These are phyloP conservation scores for Haplosporangium sp. DNA, from an alignment of 371 early-diverging fungal species.

Conservation along the genomic window DNA sequence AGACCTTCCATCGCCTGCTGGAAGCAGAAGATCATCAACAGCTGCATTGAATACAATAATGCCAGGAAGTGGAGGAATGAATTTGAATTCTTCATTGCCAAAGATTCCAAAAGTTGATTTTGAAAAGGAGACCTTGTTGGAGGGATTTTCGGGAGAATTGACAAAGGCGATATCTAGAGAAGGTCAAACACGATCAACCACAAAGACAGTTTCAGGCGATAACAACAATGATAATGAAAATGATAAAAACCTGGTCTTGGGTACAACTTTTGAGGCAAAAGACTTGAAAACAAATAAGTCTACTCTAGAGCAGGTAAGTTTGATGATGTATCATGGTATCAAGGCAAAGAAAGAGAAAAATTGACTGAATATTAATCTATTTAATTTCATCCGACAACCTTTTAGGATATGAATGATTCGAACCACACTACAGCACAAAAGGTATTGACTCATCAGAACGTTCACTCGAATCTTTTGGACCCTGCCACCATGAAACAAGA, in stretches of 20 bases:
- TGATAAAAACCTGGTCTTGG: neutral
- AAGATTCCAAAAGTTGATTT: constrained; percentile 41
- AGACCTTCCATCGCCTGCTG: constrained; percentile 10
- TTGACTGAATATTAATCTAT: neutral
- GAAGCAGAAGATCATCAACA: constrained; percentile 32
- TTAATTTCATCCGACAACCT: neutral
- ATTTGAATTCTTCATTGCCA: constrained; percentile 15
- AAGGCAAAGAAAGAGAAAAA: neutral
- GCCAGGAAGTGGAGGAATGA: neutral
- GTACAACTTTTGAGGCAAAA: neutral
- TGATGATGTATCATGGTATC: no score
- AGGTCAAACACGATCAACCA: neutral
- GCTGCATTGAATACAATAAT: constrained; percentile 11
- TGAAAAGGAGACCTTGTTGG: constrained; percentile 36
- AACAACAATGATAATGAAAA: neutral
- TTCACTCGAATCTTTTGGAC: constrained; percentile 13
- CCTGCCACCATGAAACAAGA: constrained; percentile 25
- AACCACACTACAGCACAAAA: constrained; percentile 24
- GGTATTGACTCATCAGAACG: constrained; percentile 4
- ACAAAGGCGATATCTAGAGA: neutral
- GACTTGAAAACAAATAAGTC: constrained; percentile 6
- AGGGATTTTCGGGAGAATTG: constrained; percentile 16
- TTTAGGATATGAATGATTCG: constrained; percentile 16
- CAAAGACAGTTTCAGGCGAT: no score
- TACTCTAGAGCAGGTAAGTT: constrained; percentile 24